These are phyloP conservation scores for Collybiopsis confluens DNA, from an alignment of 768 basidiomycete genomes.

Conservation along the genomic window DNA sequence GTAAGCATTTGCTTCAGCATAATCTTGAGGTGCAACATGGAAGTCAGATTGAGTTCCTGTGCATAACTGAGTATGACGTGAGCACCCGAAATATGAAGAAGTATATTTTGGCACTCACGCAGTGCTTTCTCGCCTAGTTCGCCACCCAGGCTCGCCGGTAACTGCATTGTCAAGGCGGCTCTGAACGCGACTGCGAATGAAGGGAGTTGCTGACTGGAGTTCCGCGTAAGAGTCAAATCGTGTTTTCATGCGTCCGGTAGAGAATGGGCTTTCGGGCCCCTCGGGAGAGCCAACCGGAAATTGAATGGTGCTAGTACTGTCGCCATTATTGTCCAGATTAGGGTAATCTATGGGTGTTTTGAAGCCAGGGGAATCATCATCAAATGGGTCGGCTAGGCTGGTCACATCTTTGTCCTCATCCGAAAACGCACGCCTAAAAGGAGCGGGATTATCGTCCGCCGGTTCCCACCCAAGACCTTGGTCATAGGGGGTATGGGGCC, in stretches of 20 bases:
- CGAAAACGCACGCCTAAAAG: constrained; percentile 68
- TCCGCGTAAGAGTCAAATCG: constrained; percentile 73
- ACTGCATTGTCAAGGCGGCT: constrained; percentile 63
- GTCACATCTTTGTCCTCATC: constrained; percentile 71
- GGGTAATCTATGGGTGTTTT: constrained; percentile 61
- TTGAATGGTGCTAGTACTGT: constrained; percentile 66
- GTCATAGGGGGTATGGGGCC: constrained; percentile 42
- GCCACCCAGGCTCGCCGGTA: constrained; percentile 71
- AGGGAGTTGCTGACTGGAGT: constrained; percentile 68
- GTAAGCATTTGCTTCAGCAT: constrained; percentile 91
- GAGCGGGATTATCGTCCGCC: constrained; percentile 53
- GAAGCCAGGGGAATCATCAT: constrained; percentile 38
- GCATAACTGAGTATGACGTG: constrained; percentile 52
- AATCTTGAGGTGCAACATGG: constrained; percentile 83
- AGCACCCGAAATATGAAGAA: constrained; percentile 8
- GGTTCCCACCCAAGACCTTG: constrained; percentile 45
- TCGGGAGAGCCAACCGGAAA: constrained; percentile 82
- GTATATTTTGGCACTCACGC: constrained; percentile 51
- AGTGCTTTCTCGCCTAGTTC: constrained; percentile 83
- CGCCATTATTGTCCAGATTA: constrained; percentile 44
- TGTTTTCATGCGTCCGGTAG: constrained; percentile 46
- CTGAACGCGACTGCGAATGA: constrained; percentile 80
- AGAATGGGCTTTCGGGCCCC: constrained; percentile 53
- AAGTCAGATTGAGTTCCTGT: constrained; percentile 77
- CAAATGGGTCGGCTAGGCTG: constrained; percentile 36